Evolutionary conservation across 2,329 filamentous ascomycete species (phyloP), one percentile per base, ranked within the genome.

Genomic region (Phialemoniopsis sp.): DNA sequence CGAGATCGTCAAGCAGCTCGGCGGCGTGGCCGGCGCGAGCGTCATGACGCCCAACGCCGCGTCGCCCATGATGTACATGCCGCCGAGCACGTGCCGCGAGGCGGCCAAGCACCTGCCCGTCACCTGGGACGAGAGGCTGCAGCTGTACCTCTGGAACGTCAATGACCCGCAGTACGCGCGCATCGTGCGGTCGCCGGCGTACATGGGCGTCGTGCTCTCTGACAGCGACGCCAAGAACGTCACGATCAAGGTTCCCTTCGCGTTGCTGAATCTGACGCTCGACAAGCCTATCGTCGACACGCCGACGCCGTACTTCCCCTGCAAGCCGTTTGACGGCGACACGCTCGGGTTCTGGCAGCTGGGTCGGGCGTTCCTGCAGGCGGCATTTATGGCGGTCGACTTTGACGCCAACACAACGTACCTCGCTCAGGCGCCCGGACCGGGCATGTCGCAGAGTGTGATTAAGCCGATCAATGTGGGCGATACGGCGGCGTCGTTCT

Each of bases 181-280:
- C 10, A 63, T 72, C 28, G 50, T 70, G 29, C 56, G 51, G 29
- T 70, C 67, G 2, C 58, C 65, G 3, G 59, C 65, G 13, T 64
- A 63, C 32, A 55, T 72, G 8, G 53, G 56, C 36, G 71, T 71
- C 44, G 55, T 69, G 29, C 39, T 57, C 21, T 47, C 48, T 8
- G 50, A 52, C 39, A 54, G 51, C 4, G 54, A 55, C 17, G 55
- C 52, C 0, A 44, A 54, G 3, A 60, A 59, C 32, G 44, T 67
- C 32, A 60, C 56, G 1, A 67, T 72, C 50, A 68, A 68, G 12
- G 62, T 71, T 3, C 68, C 68, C 12, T 59, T 62, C 36, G 51
- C 48, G 26, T 55, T 64, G 28, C 53, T 64, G n/a, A 62, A 65
- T 44, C 53, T 66, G 7, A 70, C 66, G 1, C 53, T 71, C 4